Evolutionary conservation across 2,329 filamentous ascomycete species (phyloP), one percentile per base, ranked within the genome.

Genomic region (Claviceps sp.): DNA sequence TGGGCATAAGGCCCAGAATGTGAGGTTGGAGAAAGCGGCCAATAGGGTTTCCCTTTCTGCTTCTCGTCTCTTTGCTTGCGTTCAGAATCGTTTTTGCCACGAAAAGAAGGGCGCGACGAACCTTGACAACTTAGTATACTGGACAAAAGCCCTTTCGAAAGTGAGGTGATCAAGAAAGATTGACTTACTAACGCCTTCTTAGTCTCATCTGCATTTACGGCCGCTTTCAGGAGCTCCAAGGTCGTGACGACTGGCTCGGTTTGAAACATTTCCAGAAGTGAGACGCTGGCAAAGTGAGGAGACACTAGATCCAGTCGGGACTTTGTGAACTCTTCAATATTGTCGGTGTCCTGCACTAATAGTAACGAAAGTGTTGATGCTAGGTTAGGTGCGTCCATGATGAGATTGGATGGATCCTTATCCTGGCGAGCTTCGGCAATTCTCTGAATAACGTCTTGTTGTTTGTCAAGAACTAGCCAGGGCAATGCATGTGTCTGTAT

Each of bases 401-500:
- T 71, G 1, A 74, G 66, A 42, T 69, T 64, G 70, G 73, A 79
- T 1, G 79, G 69, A 55, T 93, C 81, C 6, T 74, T 68, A 45
- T 88, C 82, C 45, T 86, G 80, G 51, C 86, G 82, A 50, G 86
- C 87, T 58, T 85, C 79, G 0, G 88, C 86, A 58, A 98, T 87
- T 55, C 83, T 84, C 59, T 84, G 78, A 42, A 98, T 83, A 16
- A 94, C 77, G 53, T 95, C 87, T 52, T 76, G 77, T 59, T 85
- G 85, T 61, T 84, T 85, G 43, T 80, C 83, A 40, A 95, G 71
- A 2, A 98, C 86, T 17, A 98, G 75, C 68, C 87, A 89, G 1
- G 94, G 93, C 8, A 98, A 67, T 7, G 90, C 90, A 59, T 93
- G 80, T 14, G 80, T 76, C 64, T 96, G 89, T 8, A 91, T 86